Evolutionary conservation across 352 stramenopile species (phyloP).

Genomic region (Phytophthora kernoviae): DNA sequence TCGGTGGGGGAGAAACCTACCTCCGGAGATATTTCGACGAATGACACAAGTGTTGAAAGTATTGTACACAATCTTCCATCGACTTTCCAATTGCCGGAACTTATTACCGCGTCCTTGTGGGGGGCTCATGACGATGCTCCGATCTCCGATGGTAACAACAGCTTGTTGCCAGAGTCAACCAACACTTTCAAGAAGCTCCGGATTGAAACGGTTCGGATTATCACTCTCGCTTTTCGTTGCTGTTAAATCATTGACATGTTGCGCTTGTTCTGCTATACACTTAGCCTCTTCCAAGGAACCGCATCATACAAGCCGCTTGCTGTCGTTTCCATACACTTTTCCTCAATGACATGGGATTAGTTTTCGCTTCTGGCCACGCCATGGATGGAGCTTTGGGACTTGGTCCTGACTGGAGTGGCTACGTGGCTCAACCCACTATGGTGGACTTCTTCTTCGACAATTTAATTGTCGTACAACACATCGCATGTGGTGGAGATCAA

Average conservation of each 20-base stretch:
- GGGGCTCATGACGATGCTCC: conserved; percentile 18
- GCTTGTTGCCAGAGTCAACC: not conserved
- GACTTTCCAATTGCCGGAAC: conserved; percentile 8
- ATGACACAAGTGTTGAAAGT: not conserved
- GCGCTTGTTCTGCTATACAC: not conserved
- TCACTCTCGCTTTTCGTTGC: not conserved
- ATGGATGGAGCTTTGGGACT: conserved; percentile 64
- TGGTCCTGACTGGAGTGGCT: conserved; percentile 17
- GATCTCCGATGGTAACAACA: conserved; percentile 1
- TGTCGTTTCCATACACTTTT: conserved; percentile 66
- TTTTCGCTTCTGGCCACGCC: conserved; percentile 60
- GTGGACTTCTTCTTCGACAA: conserved; percentile 63
- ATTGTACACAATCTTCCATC: not conserved
- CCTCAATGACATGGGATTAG: conserved; percentile 64
- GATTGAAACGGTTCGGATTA: conserved; percentile 40
- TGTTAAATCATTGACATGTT: not conserved
- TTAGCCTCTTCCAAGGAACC: conserved; percentile 62
- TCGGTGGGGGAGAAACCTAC: not conserved
- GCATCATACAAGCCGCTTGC: conserved; percentile 61
- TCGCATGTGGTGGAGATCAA: conserved; percentile 62
- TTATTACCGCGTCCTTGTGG: conserved; percentile 22
- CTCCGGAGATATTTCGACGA: conserved; percentile 1
- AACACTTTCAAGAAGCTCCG: conserved; percentile 28
- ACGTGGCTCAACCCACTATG: conserved; percentile 39
- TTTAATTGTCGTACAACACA: conserved; percentile 35